Evolutionary conservation across 108 stramenopile genomes (phyloP).

Genomic region (Skeletonema potamos): DNA sequence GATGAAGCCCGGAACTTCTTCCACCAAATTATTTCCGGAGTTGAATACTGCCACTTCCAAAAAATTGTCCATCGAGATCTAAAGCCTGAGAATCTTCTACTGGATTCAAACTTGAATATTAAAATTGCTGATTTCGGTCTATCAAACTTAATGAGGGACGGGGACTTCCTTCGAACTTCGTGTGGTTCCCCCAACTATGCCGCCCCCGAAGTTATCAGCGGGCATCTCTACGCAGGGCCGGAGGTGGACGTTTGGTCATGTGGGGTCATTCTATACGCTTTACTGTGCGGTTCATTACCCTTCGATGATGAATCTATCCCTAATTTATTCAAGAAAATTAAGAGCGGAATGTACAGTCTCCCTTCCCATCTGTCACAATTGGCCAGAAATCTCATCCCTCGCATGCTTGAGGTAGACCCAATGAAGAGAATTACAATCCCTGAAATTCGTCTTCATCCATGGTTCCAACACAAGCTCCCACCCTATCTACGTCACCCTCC

Average conservation of each 20-base stretch:
- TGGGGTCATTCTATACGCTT: constrained; percentile 99
- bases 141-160: constrained; percentile 97
- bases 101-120: constrained; percentile 91
- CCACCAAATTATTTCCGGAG: constrained; percentile 97
- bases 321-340: constrained; percentile 99
- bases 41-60: constrained; percentile 99
- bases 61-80: constrained; percentile 99
- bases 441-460: constrained; percentile 96
- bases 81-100: constrained; percentile 98
- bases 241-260: constrained; percentile 99
- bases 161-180: constrained; percentile 96
- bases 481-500: constrained; percentile 95
- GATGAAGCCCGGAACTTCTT: constrained; percentile 98
- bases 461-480: constrained; percentile 97
- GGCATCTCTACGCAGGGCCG: constrained; percentile 97
- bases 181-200: constrained; percentile 99
- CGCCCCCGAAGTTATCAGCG: constrained; percentile 98
- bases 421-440: constrained; percentile 98
- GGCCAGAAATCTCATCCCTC: constrained; percentile 95
- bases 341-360: constrained; percentile 96
- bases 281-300: constrained; percentile 96
- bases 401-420: constrained; percentile 99
- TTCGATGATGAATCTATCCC: constrained; percentile 99
- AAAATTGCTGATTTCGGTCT: constrained; percentile 99
- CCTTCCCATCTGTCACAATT: constrained; percentile 94